A percentile compares a stretch with the other conserved stretches of the same genome.
Evolutionary conservation across 192 early-diverging fungal species (phyloP).

Genomic region (Coemansia furcata): DNA sequence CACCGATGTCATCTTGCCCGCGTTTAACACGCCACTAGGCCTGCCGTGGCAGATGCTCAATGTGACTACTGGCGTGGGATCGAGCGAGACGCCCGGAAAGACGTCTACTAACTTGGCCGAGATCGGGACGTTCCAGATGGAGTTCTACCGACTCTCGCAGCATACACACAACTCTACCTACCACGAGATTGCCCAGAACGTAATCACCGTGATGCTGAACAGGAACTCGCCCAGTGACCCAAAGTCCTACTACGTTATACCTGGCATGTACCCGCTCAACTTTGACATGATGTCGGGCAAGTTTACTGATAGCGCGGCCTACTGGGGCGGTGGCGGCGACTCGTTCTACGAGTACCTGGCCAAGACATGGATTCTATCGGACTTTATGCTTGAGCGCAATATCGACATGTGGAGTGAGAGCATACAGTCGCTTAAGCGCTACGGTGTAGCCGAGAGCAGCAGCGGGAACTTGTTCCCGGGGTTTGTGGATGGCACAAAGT

Average conservation of each 20-base stretch:
- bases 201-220: conserved; percentile 46
- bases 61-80: conserved; percentile 55
- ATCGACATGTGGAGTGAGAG: conserved; percentile 51
- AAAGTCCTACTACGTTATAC: conserved; percentile 33
- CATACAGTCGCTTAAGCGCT: conserved; percentile 36
- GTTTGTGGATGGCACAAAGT: conserved; percentile 45
- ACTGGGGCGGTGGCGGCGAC: conserved; percentile 83
- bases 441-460: conserved; percentile 34
- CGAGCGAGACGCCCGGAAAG: conserved; percentile 50
- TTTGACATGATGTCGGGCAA: conserved; percentile 33
- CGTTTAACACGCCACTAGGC: conserved; percentile 68
- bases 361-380: conserved; percentile 84
- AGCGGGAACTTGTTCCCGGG: conserved; percentile 32
- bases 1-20: conserved; percentile 67
- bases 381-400: conserved; percentile 51
- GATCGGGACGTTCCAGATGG: conserved; percentile 82
- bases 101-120: conserved; percentile 62
- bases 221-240: conserved; percentile 26
- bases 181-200: conserved; percentile 73
- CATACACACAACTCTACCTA: conserved; percentile 77
- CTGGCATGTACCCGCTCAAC: conserved; percentile 40
- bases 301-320: conserved; percentile 32
- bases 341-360: conserved; percentile 94
- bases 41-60: conserved; percentile 77
- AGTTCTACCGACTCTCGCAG: conserved; percentile 84